phyloP scores from a whole-genome alignment of 2,329 filamentous ascomycete species.

The Stemphylium lycopersici region DNA sequence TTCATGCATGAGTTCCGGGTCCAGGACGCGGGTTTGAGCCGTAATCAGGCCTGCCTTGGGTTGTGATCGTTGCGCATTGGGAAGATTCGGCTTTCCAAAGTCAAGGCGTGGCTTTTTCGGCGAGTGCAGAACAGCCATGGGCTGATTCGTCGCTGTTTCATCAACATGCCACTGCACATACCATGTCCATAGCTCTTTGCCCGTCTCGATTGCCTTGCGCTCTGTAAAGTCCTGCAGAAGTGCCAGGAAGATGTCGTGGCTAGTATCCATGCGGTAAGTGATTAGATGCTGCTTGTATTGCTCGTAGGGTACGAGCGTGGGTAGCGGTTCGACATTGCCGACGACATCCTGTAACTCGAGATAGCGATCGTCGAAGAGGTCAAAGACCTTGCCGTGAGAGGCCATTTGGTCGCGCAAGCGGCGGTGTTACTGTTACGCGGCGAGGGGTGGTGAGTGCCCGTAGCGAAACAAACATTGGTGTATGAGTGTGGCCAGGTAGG shows the following conservation, averaged over 20 bases:
- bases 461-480: not conserved
- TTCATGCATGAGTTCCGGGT: conserved; percentile 32
- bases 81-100: not conserved
- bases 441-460: not conserved
- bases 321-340: conserved; percentile 38
- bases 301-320: conserved; percentile 40
- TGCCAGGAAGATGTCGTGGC: conserved; percentile 34
- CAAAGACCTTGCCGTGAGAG: conserved; percentile 36
- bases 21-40: conserved; percentile 26
- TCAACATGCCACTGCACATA: conserved; percentile 41
- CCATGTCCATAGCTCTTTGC: conserved; percentile 44
- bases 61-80: conserved; percentile 1
- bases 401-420: conserved; percentile 24
- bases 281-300: conserved; percentile 31
- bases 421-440: not conserved
- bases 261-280: conserved; percentile 36
- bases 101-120: conserved; percentile 35
- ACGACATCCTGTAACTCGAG: conserved; percentile 40
- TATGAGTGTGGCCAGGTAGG: conserved; percentile 3
- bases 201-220: conserved; percentile 17
- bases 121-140: conserved; percentile 9
- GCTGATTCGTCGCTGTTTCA: not conserved
- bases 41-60: conserved; percentile 17
- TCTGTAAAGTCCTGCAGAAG: conserved; percentile 40
- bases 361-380: conserved; percentile 41